Evolutionary conservation across 345 rosid genomes (phyloP).

Genomic region (Punica granatum): DNA sequence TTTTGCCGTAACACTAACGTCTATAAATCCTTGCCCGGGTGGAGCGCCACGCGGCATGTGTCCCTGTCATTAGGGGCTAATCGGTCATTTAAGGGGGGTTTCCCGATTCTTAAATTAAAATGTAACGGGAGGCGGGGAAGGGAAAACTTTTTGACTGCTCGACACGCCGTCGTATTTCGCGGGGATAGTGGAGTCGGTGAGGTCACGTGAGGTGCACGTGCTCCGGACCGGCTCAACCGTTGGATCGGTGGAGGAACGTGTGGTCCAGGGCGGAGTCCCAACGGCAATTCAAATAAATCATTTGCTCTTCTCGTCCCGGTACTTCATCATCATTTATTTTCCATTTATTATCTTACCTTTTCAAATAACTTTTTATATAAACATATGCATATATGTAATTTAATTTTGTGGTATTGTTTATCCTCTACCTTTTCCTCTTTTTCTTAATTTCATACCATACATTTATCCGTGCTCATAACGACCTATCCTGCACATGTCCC

Average conservation of each 20-base stretch:
- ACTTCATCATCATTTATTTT: neutral
- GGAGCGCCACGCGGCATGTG: constrained; percentile 22
- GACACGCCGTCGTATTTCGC: constrained; percentile 21
- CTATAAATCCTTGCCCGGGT: constrained; percentile 9
- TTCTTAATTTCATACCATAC: too few relatives aligned
- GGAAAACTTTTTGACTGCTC: constrained; percentile 7
- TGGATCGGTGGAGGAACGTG: neutral
- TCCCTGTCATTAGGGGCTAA: neutral
- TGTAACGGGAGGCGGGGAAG: constrained; percentile 15
- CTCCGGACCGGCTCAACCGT: neutral
- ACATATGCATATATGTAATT: too few relatives aligned
- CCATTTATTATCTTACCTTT: neutral
- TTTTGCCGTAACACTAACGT: constrained; percentile 58
- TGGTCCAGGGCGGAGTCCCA: constrained; percentile 2
- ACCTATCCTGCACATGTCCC: too few relatives aligned
- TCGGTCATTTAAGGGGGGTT: neutral
- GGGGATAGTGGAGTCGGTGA: neutral
- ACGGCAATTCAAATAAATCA: constrained; percentile 7
- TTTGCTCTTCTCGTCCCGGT: neutral
- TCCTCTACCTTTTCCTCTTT: too few relatives aligned
- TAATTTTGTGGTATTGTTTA: too few relatives aligned
- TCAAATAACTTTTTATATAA: too few relatives aligned
- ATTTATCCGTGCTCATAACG: too few relatives aligned
- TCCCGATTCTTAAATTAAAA: constrained; percentile 19
- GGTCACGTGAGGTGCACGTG: constrained; percentile 14